Evolutionary conservation across 768 basidiomycete genomes (phyloP).

Genomic region (Tylopilus vinaceipallidus): DNA sequence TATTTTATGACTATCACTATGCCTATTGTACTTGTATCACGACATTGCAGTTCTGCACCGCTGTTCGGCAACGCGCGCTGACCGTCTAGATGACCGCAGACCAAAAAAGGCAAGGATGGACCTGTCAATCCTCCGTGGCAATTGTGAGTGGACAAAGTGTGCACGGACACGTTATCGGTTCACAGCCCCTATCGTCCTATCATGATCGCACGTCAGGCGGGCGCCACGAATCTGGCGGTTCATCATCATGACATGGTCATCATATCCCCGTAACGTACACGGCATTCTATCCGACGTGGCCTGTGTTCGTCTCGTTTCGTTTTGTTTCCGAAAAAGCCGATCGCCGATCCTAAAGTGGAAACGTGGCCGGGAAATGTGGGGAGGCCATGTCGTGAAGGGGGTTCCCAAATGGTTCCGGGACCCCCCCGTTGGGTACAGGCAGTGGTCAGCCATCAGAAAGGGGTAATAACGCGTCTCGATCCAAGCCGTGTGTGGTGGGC

Average conservation of each 20-base stretch:
- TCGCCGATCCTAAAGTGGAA: background rate
- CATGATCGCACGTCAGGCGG: background rate
- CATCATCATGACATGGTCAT: background rate
- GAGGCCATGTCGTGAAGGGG: background rate
- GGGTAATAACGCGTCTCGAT: no score
- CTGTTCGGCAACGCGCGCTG: no score
- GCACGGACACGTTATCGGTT: background rate
- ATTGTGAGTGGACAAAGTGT: background rate
- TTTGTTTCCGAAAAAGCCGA: background rate
- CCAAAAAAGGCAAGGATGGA: slow-evolving; percentile 7
- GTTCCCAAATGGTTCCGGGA: no score
- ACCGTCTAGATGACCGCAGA: background rate
- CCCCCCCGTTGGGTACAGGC: no score
- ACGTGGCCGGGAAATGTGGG: background rate
- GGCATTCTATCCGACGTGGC: no score
- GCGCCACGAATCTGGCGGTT: background rate
- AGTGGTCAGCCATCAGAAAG: no score
- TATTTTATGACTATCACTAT: background rate
- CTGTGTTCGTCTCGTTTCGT: no score
- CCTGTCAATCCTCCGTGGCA: background rate
- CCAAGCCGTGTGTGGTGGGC: no score
- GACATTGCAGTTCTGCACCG: no score
- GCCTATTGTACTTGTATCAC: no score
- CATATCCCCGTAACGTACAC: no score
- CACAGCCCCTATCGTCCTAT: background rate